Conservation (phyloP, 768 basidiomycete genomes). For the Amanita subjunquillea region DNA sequence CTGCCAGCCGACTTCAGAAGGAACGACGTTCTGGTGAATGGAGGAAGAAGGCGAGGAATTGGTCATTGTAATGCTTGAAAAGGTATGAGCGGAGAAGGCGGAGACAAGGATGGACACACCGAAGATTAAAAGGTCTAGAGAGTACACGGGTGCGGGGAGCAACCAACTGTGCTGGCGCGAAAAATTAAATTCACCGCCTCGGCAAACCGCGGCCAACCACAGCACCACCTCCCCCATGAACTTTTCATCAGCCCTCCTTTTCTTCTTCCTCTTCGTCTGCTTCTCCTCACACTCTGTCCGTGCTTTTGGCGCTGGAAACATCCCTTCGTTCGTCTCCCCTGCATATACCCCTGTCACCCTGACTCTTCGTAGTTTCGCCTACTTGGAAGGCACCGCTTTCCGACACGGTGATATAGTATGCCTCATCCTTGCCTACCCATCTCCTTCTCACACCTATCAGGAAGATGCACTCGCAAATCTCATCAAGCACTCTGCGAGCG, state of each 20-base stretch:
- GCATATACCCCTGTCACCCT: constrained; percentile 7
- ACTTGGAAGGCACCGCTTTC: constrained; percentile 78
- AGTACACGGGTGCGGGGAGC: constrained; percentile 20
- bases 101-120: constrained; percentile 16
- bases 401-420: constrained; percentile 84
- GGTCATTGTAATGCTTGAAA: constrained; percentile 20
- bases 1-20: constrained; percentile 97
- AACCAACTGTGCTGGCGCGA: constrained; percentile 18
- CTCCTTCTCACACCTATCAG: constrained; percentile 22
- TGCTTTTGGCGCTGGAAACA: constrained; percentile 82
- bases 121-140: constrained; percentile 21
- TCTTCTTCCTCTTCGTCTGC: constrained; percentile 46
- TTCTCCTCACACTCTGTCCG: constrained; percentile 48
- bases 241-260: constrained; percentile 14
- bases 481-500: constrained; percentile 40
- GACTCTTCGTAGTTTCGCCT: constrained; percentile 48
- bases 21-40: constrained; percentile 59
- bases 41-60: constrained; percentile 28
- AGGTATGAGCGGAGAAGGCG: not conserved
- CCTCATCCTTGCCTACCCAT: not conserved
- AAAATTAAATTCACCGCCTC: constrained; percentile 22
- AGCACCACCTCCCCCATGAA: no score
- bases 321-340: constrained; percentile 46
- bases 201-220: constrained; percentile 10
- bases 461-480: constrained; percentile 62